These are phyloP conservation scores for Coniochaeta pulveracea DNA, from an alignment of 2,329 filamentous ascomycete species.

Conservation along the genomic window DNA sequence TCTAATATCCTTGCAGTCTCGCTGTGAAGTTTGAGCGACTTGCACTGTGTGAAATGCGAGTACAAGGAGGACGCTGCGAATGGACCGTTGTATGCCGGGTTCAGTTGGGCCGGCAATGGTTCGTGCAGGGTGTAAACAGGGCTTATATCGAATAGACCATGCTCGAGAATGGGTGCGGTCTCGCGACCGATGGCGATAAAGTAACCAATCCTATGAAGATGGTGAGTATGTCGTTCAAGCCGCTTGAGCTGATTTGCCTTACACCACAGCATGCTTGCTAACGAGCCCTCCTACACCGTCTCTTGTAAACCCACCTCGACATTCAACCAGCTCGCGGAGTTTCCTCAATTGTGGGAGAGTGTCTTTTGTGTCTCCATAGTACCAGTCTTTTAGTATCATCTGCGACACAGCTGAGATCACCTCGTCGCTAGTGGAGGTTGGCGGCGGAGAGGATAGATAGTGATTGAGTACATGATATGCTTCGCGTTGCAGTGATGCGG, in stretches of 20 bases:
- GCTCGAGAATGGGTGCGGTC: conserved; percentile 27
- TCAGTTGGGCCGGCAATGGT: conserved; percentile 19
- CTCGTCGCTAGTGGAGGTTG: conserved; percentile 28
- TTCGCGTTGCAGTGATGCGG: conserved; percentile 28
- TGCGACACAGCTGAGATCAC: conserved; percentile 36
- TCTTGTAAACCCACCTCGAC: conserved; percentile 32
- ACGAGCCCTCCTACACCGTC: conserved; percentile 34
- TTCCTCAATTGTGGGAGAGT: conserved; percentile 33
- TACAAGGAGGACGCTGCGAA: conserved; percentile 28
- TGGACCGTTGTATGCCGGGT: conserved; percentile 34
- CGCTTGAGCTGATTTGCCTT: conserved; percentile 12
- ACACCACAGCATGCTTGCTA: conserved; percentile 37
- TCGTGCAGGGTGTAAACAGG: conserved; percentile 28
- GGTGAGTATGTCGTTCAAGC: background rate
- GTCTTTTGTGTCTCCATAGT: conserved; percentile 35
- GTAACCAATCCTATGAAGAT: conserved; percentile 28
- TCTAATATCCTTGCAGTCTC: conserved; percentile 38
- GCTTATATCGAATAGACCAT: no score
- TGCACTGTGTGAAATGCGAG: conserved; percentile 26
- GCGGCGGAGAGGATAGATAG: conserved; percentile 25
- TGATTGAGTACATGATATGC: conserved; percentile 34
- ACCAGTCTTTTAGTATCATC: conserved; percentile 40
- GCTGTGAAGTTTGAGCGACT: conserved; percentile 28
- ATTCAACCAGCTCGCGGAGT: conserved; percentile 34
- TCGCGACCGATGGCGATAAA: conserved; percentile 37